phyloP scores from a whole-genome alignment of 768 basidiomycete species.

The Agrocybe chaxingu region DNA sequence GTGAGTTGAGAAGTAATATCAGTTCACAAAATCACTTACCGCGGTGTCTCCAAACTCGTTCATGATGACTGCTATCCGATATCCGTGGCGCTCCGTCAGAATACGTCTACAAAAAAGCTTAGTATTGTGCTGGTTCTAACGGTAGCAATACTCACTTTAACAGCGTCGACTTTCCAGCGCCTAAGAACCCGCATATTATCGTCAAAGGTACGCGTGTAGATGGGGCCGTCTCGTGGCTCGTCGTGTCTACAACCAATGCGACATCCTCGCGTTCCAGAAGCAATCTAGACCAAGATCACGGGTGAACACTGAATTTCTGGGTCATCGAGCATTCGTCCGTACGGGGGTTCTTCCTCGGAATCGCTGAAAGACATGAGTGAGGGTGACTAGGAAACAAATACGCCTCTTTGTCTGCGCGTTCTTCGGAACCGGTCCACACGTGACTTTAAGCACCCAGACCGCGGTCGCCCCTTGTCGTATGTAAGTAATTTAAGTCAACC shows the following conservation, averaged over 20 bases:
- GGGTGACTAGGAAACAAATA: not conserved
- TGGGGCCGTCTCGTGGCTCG: not conserved
- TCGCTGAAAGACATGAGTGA: constrained; percentile 16
- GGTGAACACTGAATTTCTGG: not conserved
- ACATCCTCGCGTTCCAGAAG: constrained; percentile 14
- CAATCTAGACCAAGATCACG: constrained; percentile 9
- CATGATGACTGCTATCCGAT: constrained; percentile 97
- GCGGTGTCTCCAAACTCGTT: constrained; percentile 97
- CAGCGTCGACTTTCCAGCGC: constrained; percentile 92
- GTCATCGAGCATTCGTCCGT: not conserved
- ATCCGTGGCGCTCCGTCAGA: constrained; percentile 89
- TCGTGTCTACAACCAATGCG: constrained; percentile 4
- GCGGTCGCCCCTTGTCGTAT: too few relatives aligned
- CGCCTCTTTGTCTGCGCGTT: not conserved
- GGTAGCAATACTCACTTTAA: constrained; percentile 52
- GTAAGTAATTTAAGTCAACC: too few relatives aligned
- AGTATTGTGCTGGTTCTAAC: not conserved
- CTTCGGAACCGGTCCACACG: constrained; percentile 3
- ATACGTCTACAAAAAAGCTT: constrained; percentile 56
- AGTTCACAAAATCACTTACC: constrained; percentile 38
- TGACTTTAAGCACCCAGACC: constrained; percentile 4
- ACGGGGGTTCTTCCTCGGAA: constrained; percentile 22
- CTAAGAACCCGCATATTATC: constrained; percentile 92
- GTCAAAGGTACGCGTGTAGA: constrained; percentile 71
- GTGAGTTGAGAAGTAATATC: constrained; percentile 2